These are phyloP conservation scores for Passiflora organensis DNA, from an alignment of 345 rosid genomes.

Conservation along the genomic window DNA sequence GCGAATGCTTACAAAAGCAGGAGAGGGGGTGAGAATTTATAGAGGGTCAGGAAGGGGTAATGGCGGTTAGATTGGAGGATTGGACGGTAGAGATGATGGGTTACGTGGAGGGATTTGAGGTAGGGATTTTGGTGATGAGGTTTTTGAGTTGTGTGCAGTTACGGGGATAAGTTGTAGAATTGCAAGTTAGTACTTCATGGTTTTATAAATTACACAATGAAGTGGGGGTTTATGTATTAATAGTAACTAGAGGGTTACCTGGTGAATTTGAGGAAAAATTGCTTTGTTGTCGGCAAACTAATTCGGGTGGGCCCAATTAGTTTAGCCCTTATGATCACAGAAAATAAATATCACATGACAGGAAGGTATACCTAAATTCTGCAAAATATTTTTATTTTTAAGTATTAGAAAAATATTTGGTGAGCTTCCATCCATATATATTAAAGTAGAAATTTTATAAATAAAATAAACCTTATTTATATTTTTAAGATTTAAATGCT, in stretches of 20 bases:
- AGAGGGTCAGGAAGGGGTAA: not conserved
- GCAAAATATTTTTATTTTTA: too few species aligned
- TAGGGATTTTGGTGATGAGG: not conserved
- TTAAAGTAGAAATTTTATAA: too few species aligned
- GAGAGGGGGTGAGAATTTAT: not conserved
- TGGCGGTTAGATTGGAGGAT: not conserved
- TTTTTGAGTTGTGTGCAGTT: not conserved
- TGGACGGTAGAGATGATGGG: slow-evolving; percentile 1
- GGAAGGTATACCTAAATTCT: too few species aligned
- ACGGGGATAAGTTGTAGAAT: too few species aligned
- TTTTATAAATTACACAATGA: not conserved
- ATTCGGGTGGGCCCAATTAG: too few species aligned
- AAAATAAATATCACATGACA: too few species aligned
- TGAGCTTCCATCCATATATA: too few species aligned
- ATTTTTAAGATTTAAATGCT: too few species aligned
- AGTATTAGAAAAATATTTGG: too few species aligned
- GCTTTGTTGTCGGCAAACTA: not conserved
- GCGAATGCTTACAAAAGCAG: too few species aligned
- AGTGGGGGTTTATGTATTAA: not conserved
- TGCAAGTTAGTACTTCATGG: not conserved
- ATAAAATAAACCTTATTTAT: too few species aligned
- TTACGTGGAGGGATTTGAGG: not conserved
- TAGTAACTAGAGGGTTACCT: not conserved
- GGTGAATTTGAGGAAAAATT: not conserved
- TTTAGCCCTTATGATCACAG: too few species aligned